Evolutionary conservation across 1,284 basidiomycete species (phyloP).

Genomic region (Xerocomus amazonicus): DNA sequence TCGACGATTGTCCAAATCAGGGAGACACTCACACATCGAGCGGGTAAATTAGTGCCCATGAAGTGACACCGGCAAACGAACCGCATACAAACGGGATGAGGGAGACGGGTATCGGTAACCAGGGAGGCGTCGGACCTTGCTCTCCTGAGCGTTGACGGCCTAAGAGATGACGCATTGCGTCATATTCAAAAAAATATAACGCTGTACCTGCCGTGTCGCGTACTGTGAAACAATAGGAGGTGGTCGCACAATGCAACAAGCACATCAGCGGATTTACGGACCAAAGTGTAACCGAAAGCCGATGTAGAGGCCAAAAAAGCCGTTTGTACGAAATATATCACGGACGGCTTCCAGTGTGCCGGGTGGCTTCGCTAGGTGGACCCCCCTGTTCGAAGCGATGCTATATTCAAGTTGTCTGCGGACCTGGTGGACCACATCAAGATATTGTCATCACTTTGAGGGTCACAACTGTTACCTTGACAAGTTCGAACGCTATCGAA

Average conservation of each 20-base stretch:
- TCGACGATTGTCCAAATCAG: neutral
- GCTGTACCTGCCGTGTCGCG: constrained; percentile 81
- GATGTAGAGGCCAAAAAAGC: constrained; percentile 75
- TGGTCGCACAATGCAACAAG: neutral
- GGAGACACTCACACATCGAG: constrained; percentile 65
- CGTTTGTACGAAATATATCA: constrained; percentile 65
- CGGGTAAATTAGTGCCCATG: constrained; percentile 83
- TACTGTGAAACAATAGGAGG: constrained; percentile 41
- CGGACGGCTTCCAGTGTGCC: constrained; percentile 69
- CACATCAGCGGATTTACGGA: constrained; percentile 35
- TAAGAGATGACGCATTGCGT: constrained; percentile 75
- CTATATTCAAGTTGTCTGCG: constrained; percentile 92
- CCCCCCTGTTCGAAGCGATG: constrained; percentile 78
- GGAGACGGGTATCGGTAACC: constrained; percentile 74
- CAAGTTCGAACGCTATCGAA: constrained; percentile 82
- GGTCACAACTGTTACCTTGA: constrained; percentile 65
- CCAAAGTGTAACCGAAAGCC: constrained; percentile 80
- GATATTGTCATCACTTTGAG: neutral
- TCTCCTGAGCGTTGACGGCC: constrained; percentile 69
- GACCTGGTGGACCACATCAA: constrained; percentile 47
- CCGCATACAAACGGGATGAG: constrained; percentile 84
- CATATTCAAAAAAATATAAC: constrained; percentile 86
- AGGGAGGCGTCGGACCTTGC: constrained; percentile 69
- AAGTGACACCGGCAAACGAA: constrained; percentile 77
- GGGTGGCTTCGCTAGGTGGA: constrained; percentile 64